A percentile compares a stretch with the other conserved stretches of the same genome.
Conservation (phyloP, 2,329 filamentous ascomycete species). For the Penicillium concentricum region DNA sequence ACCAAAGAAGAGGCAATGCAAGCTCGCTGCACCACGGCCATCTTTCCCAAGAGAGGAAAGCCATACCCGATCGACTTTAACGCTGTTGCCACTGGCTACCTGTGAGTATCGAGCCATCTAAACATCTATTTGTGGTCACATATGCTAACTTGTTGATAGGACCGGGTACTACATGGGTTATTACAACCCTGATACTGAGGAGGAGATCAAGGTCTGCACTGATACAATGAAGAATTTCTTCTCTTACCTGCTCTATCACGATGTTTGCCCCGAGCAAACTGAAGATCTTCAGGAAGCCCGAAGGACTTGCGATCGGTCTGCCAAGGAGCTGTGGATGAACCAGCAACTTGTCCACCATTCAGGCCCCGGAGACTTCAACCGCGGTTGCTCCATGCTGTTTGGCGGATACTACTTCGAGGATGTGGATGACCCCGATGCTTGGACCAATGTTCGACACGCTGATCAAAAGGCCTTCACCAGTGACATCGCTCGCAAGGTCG, state of each 20-base stretch:
- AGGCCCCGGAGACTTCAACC: conserved; percentile 78
- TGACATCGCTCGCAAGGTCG: conserved; percentile 49
- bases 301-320: conserved; percentile 64
- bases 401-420: conserved; percentile 53
- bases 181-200: conserved; percentile 55
- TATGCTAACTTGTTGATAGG: conserved; percentile 31
- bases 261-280: conserved; percentile 79
- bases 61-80: conserved; percentile 66
- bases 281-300: conserved; percentile 66
- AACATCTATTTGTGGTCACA: background rate
- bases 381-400: conserved; percentile 69
- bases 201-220: conserved; percentile 59
- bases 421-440: conserved; percentile 34
- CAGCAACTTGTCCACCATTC: conserved; percentile 46
- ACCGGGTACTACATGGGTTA: conserved; percentile 58
- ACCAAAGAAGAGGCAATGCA: conserved; percentile 64
- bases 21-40: conserved; percentile 54
- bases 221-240: conserved; percentile 80
- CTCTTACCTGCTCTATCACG: conserved; percentile 79
- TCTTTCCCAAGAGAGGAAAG: conserved; percentile 56
- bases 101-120: conserved; percentile 53
- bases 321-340: conserved; percentile 64
- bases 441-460: background rate
- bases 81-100: conserved; percentile 71
- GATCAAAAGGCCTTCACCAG: conserved; percentile 35